phyloP scores from a whole-genome alignment of 78 protist genomes.

The Emiliania huxleyi region DNA sequence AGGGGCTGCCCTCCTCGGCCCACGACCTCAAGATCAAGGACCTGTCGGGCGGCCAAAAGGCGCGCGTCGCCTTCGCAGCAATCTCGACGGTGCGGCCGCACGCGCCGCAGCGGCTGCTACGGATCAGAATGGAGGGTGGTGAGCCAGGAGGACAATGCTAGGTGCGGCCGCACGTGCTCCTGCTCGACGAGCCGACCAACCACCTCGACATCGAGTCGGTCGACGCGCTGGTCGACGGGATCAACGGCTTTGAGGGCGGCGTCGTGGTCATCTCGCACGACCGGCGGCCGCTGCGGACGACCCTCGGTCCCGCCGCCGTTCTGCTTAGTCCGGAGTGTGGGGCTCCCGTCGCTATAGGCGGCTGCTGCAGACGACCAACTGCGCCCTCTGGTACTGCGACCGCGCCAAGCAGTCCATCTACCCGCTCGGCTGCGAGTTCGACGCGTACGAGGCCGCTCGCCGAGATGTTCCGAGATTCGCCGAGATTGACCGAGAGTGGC shows the following conservation, averaged over 20 bases:
- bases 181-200: constrained; percentile 68
- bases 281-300: neutral
- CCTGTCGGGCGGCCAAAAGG: constrained; percentile 43
- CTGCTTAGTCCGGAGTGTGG: too few relatives aligned
- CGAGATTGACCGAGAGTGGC: too few relatives aligned
- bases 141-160: too few relatives aligned
- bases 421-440: neutral
- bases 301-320: too few relatives aligned
- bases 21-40: neutral
- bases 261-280: constrained; percentile 5
- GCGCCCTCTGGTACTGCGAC: neutral
- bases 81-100: constrained; percentile 20
- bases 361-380: neutral
- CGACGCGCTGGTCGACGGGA: constrained; percentile 67
- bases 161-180: constrained; percentile 43
- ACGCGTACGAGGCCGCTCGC: neutral
- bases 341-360: too few relatives aligned
- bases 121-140: too few relatives aligned
- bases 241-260: constrained; percentile 75
- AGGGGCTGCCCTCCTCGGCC: neutral
- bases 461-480: too few relatives aligned
- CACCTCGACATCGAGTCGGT: constrained; percentile 60
- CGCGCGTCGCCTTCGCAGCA: constrained; percentile 45
- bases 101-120: neutral
- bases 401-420: neutral